Evolutionary conservation across 148 eudicot genomes (phyloP).

Genomic region (Drosera capensis): DNA sequence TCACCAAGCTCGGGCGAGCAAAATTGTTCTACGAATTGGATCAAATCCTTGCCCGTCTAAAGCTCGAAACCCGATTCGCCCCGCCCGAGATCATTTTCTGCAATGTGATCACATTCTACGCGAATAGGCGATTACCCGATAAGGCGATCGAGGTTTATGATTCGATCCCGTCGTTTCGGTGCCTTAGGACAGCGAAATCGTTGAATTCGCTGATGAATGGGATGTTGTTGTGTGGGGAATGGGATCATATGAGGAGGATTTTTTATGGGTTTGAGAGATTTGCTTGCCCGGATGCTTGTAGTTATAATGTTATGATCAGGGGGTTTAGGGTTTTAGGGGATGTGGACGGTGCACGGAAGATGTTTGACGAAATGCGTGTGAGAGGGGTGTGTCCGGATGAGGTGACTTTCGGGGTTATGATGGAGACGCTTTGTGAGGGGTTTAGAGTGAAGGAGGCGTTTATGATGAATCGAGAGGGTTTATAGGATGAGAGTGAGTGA

Average conservation of each 20-base stretch:
- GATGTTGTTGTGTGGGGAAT: conserved; percentile 33
- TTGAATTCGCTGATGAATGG: conserved; percentile 49
- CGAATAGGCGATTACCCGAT: conserved; percentile 30
- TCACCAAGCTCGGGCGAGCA: conserved; percentile 72
- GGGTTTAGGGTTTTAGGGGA: conserved; percentile 22
- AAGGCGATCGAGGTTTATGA: conserved; percentile 38
- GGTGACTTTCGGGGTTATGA: conserved; percentile 56
- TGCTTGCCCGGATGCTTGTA: conserved; percentile 46
- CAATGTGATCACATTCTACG: conserved; percentile 39
- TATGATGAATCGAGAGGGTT: conserved; percentile 34
- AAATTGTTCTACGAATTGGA: conserved; percentile 57
- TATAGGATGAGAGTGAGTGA: conserved; percentile 31
- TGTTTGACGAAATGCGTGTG: conserved; percentile 72
- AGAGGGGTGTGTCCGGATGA: conserved; percentile 33
- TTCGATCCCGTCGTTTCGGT: conserved; percentile 38
- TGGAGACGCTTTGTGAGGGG: conserved; percentile 35
- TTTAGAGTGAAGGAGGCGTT: conserved; percentile 33
- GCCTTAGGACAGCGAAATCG: conserved; percentile 48
- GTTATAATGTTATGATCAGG: conserved; percentile 61
- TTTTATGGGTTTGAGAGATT: conserved; percentile 26
- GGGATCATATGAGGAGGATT: conserved; percentile 21
- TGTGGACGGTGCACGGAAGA: conserved; percentile 33
- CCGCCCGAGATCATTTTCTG: conserved; percentile 60
- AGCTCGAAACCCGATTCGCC: conserved; percentile 30
- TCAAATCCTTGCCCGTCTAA: conserved; percentile 28